Evolutionary conservation across 306 rosid species (phyloP), one percentile per base, ranked within the genome.

Genomic region (Begonia peltatifolia): DNA sequence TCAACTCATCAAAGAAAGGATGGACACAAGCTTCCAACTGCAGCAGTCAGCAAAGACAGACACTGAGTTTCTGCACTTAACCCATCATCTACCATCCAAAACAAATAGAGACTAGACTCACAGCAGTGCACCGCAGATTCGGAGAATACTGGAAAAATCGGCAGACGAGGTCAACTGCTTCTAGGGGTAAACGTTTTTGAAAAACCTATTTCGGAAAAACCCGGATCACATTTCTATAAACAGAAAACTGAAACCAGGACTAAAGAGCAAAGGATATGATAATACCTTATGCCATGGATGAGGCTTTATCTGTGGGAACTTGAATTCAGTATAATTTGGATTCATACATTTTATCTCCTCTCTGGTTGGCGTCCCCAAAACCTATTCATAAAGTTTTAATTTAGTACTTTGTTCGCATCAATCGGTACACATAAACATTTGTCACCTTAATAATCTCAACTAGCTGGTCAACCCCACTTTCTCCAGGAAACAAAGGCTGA

Each of bases 291-390:
- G 97, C 97, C 97, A 90, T 9, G 97, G 97, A 71, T 90, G 97
- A 65, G 97, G 97, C 76, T 90, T 85, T 68, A 90, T 90, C 86
- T 90, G 97, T 3, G 97, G 97, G 76, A 90, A 90, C 68, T 90
- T 90, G 60, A 84, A 90, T 58, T 90, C 97, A 1, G 95, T 90
- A 64, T 90, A 90, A 66, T 90, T 90, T 63, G 97, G 97, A 71
- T 90, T 90, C 97, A 90, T 90, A 79, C 97, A 90, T 75, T 90
- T 90, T 71, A 90, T 90, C 93, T 90, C 97, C 68, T 90, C 97
- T 64, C 97, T 85, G 14, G 95, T 90, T 46, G 97, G 97, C 47
- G 97, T 90, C 64, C 97, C 97, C 80, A 90, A 75, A 74, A 90
- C 94, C 97, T 90, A 81, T 51, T 59, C 42, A 56, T 4, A 30